Base-by-base conservation (phyloP, 805 yeast species). In the Saccharomycopsis fibuligera region DNA sequence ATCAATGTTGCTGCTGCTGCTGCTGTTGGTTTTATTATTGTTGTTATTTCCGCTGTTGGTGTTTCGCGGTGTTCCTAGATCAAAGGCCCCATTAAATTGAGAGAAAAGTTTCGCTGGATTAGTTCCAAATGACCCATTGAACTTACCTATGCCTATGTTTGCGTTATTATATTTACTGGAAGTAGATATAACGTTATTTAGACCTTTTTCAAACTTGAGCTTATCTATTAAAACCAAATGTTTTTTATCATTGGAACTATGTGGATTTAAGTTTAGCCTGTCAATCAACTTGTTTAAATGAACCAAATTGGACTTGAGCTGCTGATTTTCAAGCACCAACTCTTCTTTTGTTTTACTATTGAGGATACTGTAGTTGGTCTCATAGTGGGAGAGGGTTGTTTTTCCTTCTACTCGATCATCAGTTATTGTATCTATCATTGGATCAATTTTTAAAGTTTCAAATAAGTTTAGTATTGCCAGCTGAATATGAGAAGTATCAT, bases 191-290 rank as follows among this genome's bases (percentile, higher is more conserved):
- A 33, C n/a, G 17, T 9, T 16, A 9, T 12, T 17, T 10, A 33
- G 37, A n/a, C n/a, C n/a, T n/a, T 9, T 33, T 16, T 33, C 19
- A 16, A 52, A 52, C 23, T 37, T 43, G 14, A 27, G 42, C 29
- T 45, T 48, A 30, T 52, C 53, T 19, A 52, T 49, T 17, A 52
- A 31, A 9, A 52, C 45, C 9, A 52, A 35, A 25, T 52, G 25
- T 23, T 16, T 31, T 17, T 41, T 43, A 17, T 31, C 46, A 2
- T 23, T 29, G 21, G 35, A 21, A 12, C 22, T 40, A 4, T 29
- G 40, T 2, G 37, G 37, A 25, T 37, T 39, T 9, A 36, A 9
- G n/a, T 38, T 37, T 22, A 51, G 44, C 19, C 29, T 44, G 21
- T 46, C 42, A 14, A 48, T 21, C 3, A 21, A 14, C n/a, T 37